Base-by-base conservation (phyloP, 1,139 yeast genomes). In the Magnusiomyces fungicola region DNA sequence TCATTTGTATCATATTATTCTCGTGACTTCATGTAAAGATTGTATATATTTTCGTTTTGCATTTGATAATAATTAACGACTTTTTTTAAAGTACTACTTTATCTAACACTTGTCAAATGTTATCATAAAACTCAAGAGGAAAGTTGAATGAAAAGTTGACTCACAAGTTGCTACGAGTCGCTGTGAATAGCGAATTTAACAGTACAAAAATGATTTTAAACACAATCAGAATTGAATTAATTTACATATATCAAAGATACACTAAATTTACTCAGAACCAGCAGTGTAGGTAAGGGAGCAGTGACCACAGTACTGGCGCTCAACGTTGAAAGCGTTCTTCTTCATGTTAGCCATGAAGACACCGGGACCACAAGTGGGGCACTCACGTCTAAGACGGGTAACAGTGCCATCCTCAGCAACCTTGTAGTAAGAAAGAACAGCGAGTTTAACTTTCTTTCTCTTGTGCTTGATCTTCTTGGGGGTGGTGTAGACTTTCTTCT, bases 401-500 rank as follows among this genome's bases (percentile, higher is more conserved):
- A 92, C 96, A 74, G 89, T 85, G 69, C 98, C 98, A 69, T 94
- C 98, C 72, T 83, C 85, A 75, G 89, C 96, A 69, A 92, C 97
- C 83, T 90, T 90, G 90, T 90, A 94, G 94, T 90, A 92, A 72
- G 95, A 89, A 76, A 92, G 87, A 75, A 92, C 97, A 76, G 97
- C 97, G 72, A 92, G 83, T 85, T 92, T 92, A 79, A 86, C 86
- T 82, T 90, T 90, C 88, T 88, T 92, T 85, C 88, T 96, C 86
- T 88, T 89, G 95, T 92, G 97, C 80, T 80, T 88, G 80, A 92
- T 87, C 86, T 90, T 92, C 92, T 92, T 92, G 82, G 99, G 99
- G 73, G 98, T 92, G 81, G 97, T 90, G 92, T 92, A 94, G 73
- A 89, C 97, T 96, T 94, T 94, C 90, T 89, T 89, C 89, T 87